These are phyloP conservation scores for Phenoliferia sp. DNA, from an alignment of 1,284 basidiomycete species.

Conservation along the genomic window DNA sequence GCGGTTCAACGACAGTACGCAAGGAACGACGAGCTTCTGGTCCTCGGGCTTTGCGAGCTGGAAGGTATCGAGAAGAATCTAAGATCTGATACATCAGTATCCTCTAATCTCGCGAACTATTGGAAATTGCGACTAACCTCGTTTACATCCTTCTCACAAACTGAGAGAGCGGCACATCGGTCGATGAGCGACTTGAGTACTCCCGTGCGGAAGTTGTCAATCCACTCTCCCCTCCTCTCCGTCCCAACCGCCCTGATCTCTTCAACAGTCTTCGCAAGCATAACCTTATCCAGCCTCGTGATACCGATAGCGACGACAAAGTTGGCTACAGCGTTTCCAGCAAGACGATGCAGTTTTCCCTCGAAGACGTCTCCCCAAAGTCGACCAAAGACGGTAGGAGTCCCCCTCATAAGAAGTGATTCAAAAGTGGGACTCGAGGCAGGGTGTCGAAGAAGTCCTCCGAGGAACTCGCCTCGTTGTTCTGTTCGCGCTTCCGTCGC, in stretches of 20 bases:
- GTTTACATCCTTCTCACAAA: constrained; percentile 40
- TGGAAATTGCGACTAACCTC: constrained; percentile 38
- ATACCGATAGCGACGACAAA: constrained; percentile 79
- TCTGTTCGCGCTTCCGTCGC: constrained; percentile 6
- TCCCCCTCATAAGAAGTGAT: constrained; percentile 61
- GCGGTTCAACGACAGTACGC: constrained; percentile 59
- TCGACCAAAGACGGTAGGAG: constrained; percentile 57
- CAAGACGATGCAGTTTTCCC: constrained; percentile 63
- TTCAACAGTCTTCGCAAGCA: constrained; percentile 56
- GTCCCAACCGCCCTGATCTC: constrained; percentile 56
- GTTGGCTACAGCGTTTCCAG: constrained; percentile 79
- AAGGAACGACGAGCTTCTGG: constrained; percentile 54
- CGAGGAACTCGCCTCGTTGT: constrained; percentile 63
- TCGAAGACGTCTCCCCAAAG: constrained; percentile 75
- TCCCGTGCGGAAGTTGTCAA: constrained; percentile 57
- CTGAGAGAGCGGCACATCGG: constrained; percentile 52
- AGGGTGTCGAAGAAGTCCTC: constrained; percentile 71
- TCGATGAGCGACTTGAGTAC: constrained; percentile 69
- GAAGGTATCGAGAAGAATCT: constrained; percentile 62
- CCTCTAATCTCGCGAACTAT: too few species aligned
- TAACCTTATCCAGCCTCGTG: constrained; percentile 53
- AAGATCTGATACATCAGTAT: constrained; percentile 12
- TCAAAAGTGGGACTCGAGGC: constrained; percentile 85
- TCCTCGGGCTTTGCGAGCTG: constrained; percentile 52
- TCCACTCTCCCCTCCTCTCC: constrained; percentile 53